Evolutionary conservation across 2,329 filamentous ascomycete species (phyloP), one percentile per base, ranked within the genome.

Genomic region (Arthrobotrys musiformis): DNA sequence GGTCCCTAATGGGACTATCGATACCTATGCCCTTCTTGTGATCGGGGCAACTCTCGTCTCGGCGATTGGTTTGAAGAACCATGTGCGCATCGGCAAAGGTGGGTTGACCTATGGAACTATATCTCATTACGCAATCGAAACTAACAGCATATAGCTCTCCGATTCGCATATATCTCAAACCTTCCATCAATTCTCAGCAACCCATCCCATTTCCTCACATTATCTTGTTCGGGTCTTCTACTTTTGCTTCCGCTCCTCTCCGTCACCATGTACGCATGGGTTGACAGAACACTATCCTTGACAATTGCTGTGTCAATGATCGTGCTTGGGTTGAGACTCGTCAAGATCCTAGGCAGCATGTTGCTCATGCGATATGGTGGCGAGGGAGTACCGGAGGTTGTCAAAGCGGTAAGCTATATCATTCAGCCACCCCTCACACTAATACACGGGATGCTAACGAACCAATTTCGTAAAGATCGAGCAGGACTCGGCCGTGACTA

Each of bases 121-220:
- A 22, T 13, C 8, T 26, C 8, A 19, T 17, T 13, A 13, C 17
- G 26, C 50, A 24, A 37, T 52, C 22, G 46, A 26, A 13, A 48
- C 48, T 30, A 61, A 28, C 15, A 30, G 50, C 33, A n/a, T 42
- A 40, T 62, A 80, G 79, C 79, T 19, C 79, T 80, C 28, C 90
- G 92, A 44, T 91, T 97, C 79, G 90, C 91, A 30, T 93, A 93
- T 80, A 90, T 97, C 22, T 90, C 92, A 46, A 90, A 90, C 28
- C 87, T 97, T 40, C 93, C 94, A 4, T 92, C 90, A 28, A 88
- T 97, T n/a, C 87, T 98, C 69, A 93, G 92, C 80, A 99, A 98
- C 83, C 95, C 95, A 0, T 95, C 94, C 68, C 95, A 99, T 84
- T 93, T 97, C 82, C 88, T 99, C 24, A 98, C 95, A 0, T 87